Percentiles rank a stretch among this genome's conserved stretches.
Evolutionary conservation across 352 stramenopile species (phyloP).

Genomic region (Globisporangium abappressorium): DNA sequence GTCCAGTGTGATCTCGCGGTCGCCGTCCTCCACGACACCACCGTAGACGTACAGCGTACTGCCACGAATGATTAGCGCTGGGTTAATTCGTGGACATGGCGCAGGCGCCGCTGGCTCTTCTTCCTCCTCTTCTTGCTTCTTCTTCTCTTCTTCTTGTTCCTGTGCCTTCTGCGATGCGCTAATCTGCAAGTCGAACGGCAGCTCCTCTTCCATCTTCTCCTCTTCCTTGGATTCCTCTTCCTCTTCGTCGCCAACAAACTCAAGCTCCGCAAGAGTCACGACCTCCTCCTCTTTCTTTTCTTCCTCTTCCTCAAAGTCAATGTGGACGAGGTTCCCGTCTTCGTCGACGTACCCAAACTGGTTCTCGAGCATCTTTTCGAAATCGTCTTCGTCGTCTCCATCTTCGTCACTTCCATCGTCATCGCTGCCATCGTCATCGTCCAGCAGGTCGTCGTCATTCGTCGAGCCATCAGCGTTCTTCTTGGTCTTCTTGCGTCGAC

Average conservation of each 20-base stretch:
- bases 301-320: conserved; percentile 87
- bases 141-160: conserved; percentile 7
- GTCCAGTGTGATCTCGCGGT: conserved; percentile 95
- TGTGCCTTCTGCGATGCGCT: background rate
- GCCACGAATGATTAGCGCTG: conserved; percentile 79
- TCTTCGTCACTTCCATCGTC: conserved; percentile 39
- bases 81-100: conserved; percentile 86
- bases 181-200: conserved; percentile 4
- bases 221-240: conserved; percentile 43
- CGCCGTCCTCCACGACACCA: conserved; percentile 91
- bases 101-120: conserved; percentile 29
- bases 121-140: conserved; percentile 21
- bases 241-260: conserved; percentile 11
- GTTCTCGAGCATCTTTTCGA: conserved; percentile 82
- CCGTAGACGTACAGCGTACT: conserved; percentile 93
- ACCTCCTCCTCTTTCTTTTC: conserved; percentile 20
- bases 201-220: conserved; percentile 19
- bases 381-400: conserved; percentile 80
- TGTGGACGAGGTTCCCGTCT: conserved; percentile 94
- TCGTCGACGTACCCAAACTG: conserved; percentile 96
- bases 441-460: conserved; percentile 28
- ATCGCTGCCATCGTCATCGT: conserved; percentile 46
- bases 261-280: background rate
- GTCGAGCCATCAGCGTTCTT: conserved; percentile 27
- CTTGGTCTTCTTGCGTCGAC: conserved; percentile 59